A percentile compares a stretch with the other conserved stretches of the same genome.
Conservation (phyloP, 169 alveolate species). For the Miamiensis avidus region DNA sequence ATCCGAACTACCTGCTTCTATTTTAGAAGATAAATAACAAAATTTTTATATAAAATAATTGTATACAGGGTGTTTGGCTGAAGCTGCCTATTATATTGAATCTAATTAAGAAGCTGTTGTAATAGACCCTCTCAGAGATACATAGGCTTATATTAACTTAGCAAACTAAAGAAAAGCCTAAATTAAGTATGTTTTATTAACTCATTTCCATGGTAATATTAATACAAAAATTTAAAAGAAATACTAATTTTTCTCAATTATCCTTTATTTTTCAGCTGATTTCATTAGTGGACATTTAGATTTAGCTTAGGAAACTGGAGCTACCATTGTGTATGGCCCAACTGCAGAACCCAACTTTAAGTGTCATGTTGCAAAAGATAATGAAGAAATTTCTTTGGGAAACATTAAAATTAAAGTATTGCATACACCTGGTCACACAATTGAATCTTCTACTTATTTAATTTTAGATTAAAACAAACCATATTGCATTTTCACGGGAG, state of each 20-base stretch:
- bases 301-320: conserved; percentile 33
- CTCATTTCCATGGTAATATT: conserved; percentile 52
- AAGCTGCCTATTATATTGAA: conserved; percentile 40
- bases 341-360: conserved; percentile 26
- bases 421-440: conserved; percentile 58
- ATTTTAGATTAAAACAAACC: conserved; percentile 26
- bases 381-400: conserved; percentile 37
- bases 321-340: conserved; percentile 52
- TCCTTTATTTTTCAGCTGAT: too few relatives aligned
- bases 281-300: conserved; percentile 51
- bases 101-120: conserved; percentile 40
- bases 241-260: too few relatives aligned
- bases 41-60: conserved; percentile 27
- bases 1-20: too few relatives aligned
- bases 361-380: conserved; percentile 30
- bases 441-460: conserved; percentile 43
- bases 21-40: conserved; percentile 18
- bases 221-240: too few relatives aligned
- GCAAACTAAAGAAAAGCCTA: conserved; percentile 24
- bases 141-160: conserved; percentile 27
- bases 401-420: conserved; percentile 27
- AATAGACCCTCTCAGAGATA: conserved; percentile 51
- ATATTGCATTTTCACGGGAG: conserved; percentile 45
- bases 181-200: conserved; percentile 35
- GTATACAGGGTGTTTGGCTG: conserved; percentile 35